A percentile compares a stretch with the other conserved stretches of the same genome.
Conservation (phyloP, 1,284 basidiomycete genomes). For the Heliocybe sulcata region DNA sequence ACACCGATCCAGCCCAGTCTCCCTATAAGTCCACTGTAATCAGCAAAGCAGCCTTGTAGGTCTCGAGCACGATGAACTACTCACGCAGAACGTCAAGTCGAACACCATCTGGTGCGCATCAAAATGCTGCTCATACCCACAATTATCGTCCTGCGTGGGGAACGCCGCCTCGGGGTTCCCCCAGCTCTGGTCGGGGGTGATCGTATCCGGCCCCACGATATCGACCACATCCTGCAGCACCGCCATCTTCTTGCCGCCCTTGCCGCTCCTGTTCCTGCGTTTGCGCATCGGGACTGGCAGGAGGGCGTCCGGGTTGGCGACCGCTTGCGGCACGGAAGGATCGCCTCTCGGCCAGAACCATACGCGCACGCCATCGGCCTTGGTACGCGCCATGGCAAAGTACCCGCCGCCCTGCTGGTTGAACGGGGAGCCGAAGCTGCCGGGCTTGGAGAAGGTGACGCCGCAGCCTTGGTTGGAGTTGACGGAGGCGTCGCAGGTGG, state of each 20-base stretch:
- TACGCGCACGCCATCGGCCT: conserved; percentile 31
- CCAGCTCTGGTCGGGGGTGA: conserved; percentile 31
- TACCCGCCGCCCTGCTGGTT: conserved; percentile 46
- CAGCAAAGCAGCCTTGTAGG: not conserved
- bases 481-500: conserved; percentile 40
- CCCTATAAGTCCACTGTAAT: conserved; percentile 25
- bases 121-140: conserved; percentile 37
- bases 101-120: conserved; percentile 43
- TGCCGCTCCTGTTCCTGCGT: not conserved
- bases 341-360: conserved; percentile 45
- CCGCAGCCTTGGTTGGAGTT: conserved; percentile 62
- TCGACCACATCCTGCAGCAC: not conserved
- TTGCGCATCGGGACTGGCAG: not conserved
- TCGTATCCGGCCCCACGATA: conserved; percentile 12
- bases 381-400: conserved; percentile 34
- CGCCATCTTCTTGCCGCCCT: not conserved
- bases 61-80: conserved; percentile 11
- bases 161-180: conserved; percentile 43
- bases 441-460: conserved; percentile 31
- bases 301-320: not conserved
- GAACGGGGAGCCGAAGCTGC: conserved; percentile 44
- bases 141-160: conserved; percentile 25
- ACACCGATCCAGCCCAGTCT: conserved; percentile 40
- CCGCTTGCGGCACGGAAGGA: not conserved
- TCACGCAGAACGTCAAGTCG: conserved; percentile 46